Base-by-base conservation (phyloP, 2,329 filamentous ascomycete genomes). In the Fusarium camptoceras region DNA sequence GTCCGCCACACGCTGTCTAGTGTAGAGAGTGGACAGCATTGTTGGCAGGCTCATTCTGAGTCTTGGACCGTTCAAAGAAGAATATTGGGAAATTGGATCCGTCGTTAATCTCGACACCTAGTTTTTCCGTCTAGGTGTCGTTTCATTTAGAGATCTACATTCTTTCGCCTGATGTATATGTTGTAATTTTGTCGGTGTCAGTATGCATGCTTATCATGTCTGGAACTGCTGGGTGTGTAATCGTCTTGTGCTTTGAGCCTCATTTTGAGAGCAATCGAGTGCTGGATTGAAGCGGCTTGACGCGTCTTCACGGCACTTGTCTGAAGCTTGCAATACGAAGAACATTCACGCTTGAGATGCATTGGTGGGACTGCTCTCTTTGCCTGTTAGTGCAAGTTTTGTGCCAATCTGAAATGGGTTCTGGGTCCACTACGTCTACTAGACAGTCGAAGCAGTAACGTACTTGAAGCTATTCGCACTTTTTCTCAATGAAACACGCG, bases 91-190 rank as follows among this genome's bases (percentile, higher is more conserved):
- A 75, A 76, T 78, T 75, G 68, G 83, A 84, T 86, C 84, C 83
- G 81, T 86, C 84, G 84, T 87, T 87, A 86, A 87, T 87, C 85
- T 83, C 85, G 83, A 79, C 83, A 81, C 74, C 81, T 81, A 81
- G 80, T 80, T 77, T 70, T 58, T 78, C 82, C 78, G 81, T 86
- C 84, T 83, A 82, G 78, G 79, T 82, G 81, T 79, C 82, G 85
- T 86, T 87, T 87, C 85, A 87, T 85, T 85, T 81, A 81, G 84
- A 84, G 84, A 87, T 86, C 84, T 85, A 87, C 85, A 87, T 84
- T 80, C 67, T 64, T 70, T 61, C 28, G 31, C n/a, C 22, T 59
- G n/a, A 64, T 22, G 31, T 20, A 24, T 24, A 12, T 18, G 37
- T 34, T n/a, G 50, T 20, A 27, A 24, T 24, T 9, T 22, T 50